These are phyloP conservation scores for Trypanosoma boissoni DNA, from an alignment of 208 protist species.

Conservation along the genomic window DNA sequence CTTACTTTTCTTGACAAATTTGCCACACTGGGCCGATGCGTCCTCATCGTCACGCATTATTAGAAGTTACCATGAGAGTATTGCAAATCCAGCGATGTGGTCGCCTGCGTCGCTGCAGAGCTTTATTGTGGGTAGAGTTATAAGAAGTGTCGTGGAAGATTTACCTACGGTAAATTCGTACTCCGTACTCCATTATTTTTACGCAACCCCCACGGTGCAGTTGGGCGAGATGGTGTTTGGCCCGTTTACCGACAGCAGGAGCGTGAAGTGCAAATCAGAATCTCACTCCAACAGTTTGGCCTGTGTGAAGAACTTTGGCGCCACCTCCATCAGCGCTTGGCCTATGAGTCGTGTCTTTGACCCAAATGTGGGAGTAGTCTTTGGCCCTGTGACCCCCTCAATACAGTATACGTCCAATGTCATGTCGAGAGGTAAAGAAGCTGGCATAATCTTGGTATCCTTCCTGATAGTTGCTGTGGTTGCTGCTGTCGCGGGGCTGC, in stretches of 20 bases:
- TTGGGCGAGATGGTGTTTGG: constrained; percentile 33
- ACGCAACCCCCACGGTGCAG: constrained; percentile 13
- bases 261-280: too few relatives aligned
- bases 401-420: constrained; percentile 30
- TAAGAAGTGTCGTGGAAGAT: constrained; percentile 14
- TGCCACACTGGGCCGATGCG: constrained; percentile 48
- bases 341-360: constrained; percentile 32
- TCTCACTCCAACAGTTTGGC: background rate
- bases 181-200: constrained; percentile 23
- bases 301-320: constrained; percentile 45
- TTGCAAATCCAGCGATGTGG: background rate
- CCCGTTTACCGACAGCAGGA: constrained; percentile 8
- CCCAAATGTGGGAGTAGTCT: constrained; percentile 14
- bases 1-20: constrained; percentile 33
- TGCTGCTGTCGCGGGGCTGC: constrained; percentile 13
- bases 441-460: constrained; percentile 29
- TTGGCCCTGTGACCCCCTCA: constrained; percentile 19
- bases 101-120: constrained; percentile 13
- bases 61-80: constrained; percentile 7
- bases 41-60: constrained; percentile 9
- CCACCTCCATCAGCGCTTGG: constrained; percentile 30
- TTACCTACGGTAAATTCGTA: constrained; percentile 21
- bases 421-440: constrained; percentile 18
- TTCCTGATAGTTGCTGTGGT: background rate
- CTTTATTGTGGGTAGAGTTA: constrained; percentile 5